phyloP scores from a whole-genome alignment of 1,284 basidiomycete genomes.

The Abortiporus biennis region DNA sequence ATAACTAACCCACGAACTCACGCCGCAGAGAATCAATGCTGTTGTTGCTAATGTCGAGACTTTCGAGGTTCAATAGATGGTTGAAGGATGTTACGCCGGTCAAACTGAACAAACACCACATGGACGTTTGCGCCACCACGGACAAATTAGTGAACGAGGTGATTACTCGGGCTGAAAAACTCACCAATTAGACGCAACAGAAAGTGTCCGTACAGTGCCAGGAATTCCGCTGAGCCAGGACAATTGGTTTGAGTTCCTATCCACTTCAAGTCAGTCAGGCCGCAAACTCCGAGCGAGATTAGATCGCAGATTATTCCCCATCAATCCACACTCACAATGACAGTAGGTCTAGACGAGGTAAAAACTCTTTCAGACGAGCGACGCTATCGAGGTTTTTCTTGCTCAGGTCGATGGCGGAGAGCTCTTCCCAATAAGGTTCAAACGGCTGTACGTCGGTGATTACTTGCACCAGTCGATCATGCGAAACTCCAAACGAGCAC shows the following conservation, averaged over 20 bases:
- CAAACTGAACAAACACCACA: too few relatives aligned
- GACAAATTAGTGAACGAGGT: neutral
- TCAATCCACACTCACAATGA: constrained; percentile 55
- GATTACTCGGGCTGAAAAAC: constrained; percentile 22
- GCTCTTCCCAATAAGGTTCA: constrained; percentile 89
- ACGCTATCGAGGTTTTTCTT: constrained; percentile 82
- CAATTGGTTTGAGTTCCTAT: constrained; percentile 76
- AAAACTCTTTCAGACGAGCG: constrained; percentile 88
- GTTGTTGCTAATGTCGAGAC: constrained; percentile 89
- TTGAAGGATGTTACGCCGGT: constrained; percentile 86
- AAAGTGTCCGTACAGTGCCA: constrained; percentile 70
- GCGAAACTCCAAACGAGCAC: constrained; percentile 90
- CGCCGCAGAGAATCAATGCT: constrained; percentile 82
- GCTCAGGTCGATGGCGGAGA: constrained; percentile 75
- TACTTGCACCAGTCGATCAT: constrained; percentile 85
- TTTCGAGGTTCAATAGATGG: constrained; percentile 83
- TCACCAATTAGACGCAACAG: constrained; percentile 74
- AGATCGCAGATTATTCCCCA: constrained; percentile 1
- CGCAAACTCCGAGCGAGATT: constrained; percentile 8
- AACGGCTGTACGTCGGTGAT: constrained; percentile 96
- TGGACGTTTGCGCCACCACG: too few relatives aligned
- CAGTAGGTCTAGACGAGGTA: constrained; percentile 80
- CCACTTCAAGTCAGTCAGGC: constrained; percentile 11
- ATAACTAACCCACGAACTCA: constrained; percentile 36
- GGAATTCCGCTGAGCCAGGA: constrained; percentile 88